Percentiles rank a stretch among this genome's conserved stretches.
Evolutionary conservation across 148 eudicot genomes (phyloP).

Genomic region (Heliamphora exappendiculata): DNA sequence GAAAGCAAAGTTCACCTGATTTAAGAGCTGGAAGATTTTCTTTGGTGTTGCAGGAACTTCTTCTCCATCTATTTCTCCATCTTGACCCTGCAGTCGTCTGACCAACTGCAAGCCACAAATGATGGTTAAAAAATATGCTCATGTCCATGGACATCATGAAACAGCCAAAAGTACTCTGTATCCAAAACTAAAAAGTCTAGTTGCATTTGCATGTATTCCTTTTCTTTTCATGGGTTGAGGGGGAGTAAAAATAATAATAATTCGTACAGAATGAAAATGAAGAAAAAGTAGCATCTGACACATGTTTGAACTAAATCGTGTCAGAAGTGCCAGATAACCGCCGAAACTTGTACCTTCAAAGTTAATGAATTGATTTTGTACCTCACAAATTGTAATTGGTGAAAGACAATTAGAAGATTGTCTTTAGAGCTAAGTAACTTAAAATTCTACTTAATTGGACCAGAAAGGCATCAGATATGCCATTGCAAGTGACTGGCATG

Average conservation of each 20-base stretch:
- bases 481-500: not conserved
- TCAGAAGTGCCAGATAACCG: not conserved
- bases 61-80: slow-evolving; percentile 81
- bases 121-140: not conserved
- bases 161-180: not conserved
- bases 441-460: not conserved
- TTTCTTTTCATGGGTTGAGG: not conserved
- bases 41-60: slow-evolving; percentile 88
- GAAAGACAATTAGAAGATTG: not conserved
- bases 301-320: slow-evolving; percentile 4
- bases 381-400: not conserved
- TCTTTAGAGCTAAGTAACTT: not conserved
- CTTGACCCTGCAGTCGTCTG: slow-evolving; percentile 72
- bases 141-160: not conserved
- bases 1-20: slow-evolving; percentile 44
- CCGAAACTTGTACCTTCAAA: not conserved
- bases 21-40: slow-evolving; percentile 79
- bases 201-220: not conserved
- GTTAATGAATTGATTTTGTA: not conserved
- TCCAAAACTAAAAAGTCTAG: not conserved
- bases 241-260: not conserved
- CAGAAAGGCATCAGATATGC: not conserved
- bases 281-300: not conserved
- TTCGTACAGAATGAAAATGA: not conserved
- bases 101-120: slow-evolving; percentile 51